phyloP scores from a whole-genome alignment of 139 green algal genomes.

The Closterium sp. region DNA sequence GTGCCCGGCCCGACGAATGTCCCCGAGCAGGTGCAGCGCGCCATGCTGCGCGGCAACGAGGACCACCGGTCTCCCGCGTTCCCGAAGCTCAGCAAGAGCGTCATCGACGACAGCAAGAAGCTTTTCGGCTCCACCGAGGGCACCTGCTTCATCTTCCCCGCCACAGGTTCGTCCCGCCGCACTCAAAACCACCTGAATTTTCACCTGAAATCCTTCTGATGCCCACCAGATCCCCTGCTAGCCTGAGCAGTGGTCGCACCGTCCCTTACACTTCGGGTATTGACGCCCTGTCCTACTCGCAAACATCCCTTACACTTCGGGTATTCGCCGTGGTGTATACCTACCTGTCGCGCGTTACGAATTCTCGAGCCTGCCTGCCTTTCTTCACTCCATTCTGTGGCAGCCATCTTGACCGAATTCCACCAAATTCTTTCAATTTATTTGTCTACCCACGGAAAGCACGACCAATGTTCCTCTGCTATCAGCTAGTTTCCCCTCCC shows the following conservation, averaged over 20 bases:
- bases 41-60: slow-evolving; percentile 75
- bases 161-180: slow-evolving; percentile 45
- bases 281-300: too few species aligned
- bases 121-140: slow-evolving; percentile 80
- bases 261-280: too few species aligned
- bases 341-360: too few species aligned
- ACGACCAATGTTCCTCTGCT: too few species aligned
- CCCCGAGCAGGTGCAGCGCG: slow-evolving; percentile 80
- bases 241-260: not conserved
- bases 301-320: too few species aligned
- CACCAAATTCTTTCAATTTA: too few species aligned
- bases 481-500: not conserved
- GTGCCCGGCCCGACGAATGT: slow-evolving; percentile 98
- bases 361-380: too few species aligned
- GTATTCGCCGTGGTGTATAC: too few species aligned
- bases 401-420: too few species aligned
- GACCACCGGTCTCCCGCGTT: slow-evolving; percentile 96
- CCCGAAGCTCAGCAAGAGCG: slow-evolving; percentile 72
- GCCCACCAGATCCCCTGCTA: not conserved
- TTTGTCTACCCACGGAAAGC: too few species aligned
- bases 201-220: not conserved
- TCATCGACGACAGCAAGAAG: slow-evolving; percentile 80
- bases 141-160: slow-evolving; percentile 90
- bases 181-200: not conserved
- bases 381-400: too few species aligned